These are phyloP conservation scores for Aspergillus pseudoviridinutans DNA, from an alignment of 2,329 filamentous ascomycete genomes.

Conservation along the genomic window DNA sequence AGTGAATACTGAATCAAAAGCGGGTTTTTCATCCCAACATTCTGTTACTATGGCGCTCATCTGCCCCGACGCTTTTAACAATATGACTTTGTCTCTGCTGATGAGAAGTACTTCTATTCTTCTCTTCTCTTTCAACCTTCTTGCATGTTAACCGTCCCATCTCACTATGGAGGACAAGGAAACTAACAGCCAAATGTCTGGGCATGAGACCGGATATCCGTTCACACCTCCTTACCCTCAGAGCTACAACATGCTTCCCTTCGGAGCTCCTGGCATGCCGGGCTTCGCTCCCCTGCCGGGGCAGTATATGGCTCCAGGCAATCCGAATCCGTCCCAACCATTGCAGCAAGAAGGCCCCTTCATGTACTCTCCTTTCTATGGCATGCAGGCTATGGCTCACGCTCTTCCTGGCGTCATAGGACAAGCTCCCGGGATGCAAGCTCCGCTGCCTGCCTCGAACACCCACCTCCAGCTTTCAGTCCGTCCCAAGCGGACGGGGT, in stretches of 20 bases:
- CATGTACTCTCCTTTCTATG: not conserved
- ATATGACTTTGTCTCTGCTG: not conserved
- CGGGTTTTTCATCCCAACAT: not conserved
- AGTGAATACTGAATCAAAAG: not conserved
- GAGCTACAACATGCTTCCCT: not conserved
- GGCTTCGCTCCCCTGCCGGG: not conserved
- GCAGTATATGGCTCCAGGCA: not conserved
- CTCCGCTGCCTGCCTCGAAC: not conserved
- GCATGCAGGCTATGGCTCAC: not conserved
- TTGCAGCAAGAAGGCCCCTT: not conserved
- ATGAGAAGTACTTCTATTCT: not conserved
- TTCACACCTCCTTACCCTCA: not conserved
- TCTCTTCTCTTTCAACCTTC: not conserved
- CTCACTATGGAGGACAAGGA: slow-evolving; percentile 1
- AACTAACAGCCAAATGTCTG: not conserved
- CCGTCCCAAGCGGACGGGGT: not conserved
- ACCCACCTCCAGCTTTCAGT: not conserved
- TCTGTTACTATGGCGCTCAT: not conserved
- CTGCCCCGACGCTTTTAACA: not conserved
- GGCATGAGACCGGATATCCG: not conserved
- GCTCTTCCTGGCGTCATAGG: not conserved
- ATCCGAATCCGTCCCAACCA: not conserved
- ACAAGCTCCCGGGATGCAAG: not conserved
- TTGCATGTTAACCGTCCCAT: not conserved
- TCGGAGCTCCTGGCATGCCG: not conserved